Evolutionary conservation across 805 yeast genomes (phyloP), one percentile per base, ranked within the genome.

Genomic region (Wickerhamia fluorescens): DNA sequence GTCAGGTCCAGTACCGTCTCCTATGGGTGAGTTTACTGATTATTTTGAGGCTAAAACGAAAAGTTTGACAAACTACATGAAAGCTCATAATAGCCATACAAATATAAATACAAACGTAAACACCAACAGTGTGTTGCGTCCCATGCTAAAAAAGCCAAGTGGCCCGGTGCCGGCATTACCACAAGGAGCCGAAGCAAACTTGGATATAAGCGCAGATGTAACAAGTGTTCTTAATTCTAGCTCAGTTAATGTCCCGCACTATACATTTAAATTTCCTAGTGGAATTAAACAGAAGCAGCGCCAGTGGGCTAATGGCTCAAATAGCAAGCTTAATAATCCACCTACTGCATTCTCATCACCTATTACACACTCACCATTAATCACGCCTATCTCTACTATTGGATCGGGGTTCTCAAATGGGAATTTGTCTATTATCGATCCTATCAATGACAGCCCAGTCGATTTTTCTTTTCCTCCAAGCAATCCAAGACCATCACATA

Each of bases 361-460:
- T 11, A 38, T 47, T 11, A 42, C 53, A 14, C 48, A 58, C 37
- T 58, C 65, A 10, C 68, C 68, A 9, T 42, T 59, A 18, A 39
- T 46, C 28, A 51, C 53, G 5, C 57, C 62, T 2, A 37, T 49
- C 6, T 46, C 57, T 8, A 49, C 56, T 6, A 44, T 44, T n/a
- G 47, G 47, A 29, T 44, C 51, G 7, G 31, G 41, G 7, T 26
- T 38, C 2, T 42, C 47, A 18, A 37, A 40, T 27, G 36, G 35
- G 23, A 23, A 38, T 19, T 34, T 42, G 9, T 38, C 50, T 7
- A 36, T 50, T 21, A 46, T 57, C 23, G 66, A 60, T 34, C 59
- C 62, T 10, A 60, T 58, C 31, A 58, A 58, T 33, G 66, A 59
- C 31, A 40, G 58, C 2, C 65, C 66, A 5, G 61, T 56, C 11